These are phyloP conservation scores for Scedosporium dehoogii DNA, from an alignment of 2,329 filamentous ascomycete species.

Conservation along the genomic window DNA sequence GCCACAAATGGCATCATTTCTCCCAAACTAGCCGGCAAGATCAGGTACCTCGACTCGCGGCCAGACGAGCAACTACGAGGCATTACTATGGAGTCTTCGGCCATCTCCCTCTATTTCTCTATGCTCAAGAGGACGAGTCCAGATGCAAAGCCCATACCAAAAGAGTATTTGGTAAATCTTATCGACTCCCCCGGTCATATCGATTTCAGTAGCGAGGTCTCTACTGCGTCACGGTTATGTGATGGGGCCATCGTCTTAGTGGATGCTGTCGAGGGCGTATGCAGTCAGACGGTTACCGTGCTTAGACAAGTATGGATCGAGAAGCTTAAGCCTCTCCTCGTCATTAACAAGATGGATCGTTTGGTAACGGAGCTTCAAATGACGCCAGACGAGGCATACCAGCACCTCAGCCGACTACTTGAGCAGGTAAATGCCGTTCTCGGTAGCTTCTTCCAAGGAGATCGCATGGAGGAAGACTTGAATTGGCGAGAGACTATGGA, in stretches of 20 bases:
- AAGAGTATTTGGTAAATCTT: conserved; percentile 92
- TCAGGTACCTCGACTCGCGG: conserved; percentile 91
- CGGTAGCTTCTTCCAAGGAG: conserved; percentile 94
- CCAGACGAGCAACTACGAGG: conserved; percentile 92
- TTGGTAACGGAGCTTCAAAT: conserved; percentile 91
- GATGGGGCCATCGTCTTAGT: conserved; percentile 92
- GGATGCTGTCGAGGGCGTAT: conserved; percentile 95
- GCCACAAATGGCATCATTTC: conserved; percentile 99
- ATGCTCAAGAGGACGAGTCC: conserved; percentile 67
- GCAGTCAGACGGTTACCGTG: conserved; percentile 96
- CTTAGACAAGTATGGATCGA: conserved; percentile 91
- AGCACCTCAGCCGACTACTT: conserved; percentile 77
- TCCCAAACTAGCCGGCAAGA: conserved; percentile 92
- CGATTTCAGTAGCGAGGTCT: conserved; percentile 97
- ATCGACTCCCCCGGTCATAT: conserved; percentile 98
- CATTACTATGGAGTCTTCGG: conserved; percentile 99
- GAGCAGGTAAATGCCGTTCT: conserved; percentile 97
- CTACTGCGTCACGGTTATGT: conserved; percentile 85
- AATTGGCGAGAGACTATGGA: conserved; percentile 94
- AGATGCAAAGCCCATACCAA: conserved; percentile 58
- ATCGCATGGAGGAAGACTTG: conserved; percentile 96
- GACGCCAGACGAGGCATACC: conserved; percentile 81
- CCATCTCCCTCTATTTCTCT: conserved; percentile 92
- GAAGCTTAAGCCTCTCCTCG: conserved; percentile 84
- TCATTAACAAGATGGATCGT: conserved; percentile 98